Evolutionary conservation across 768 basidiomycete genomes (phyloP), one percentile per base, ranked within the genome.

Genomic region (Leccinum pellstonianum): DNA sequence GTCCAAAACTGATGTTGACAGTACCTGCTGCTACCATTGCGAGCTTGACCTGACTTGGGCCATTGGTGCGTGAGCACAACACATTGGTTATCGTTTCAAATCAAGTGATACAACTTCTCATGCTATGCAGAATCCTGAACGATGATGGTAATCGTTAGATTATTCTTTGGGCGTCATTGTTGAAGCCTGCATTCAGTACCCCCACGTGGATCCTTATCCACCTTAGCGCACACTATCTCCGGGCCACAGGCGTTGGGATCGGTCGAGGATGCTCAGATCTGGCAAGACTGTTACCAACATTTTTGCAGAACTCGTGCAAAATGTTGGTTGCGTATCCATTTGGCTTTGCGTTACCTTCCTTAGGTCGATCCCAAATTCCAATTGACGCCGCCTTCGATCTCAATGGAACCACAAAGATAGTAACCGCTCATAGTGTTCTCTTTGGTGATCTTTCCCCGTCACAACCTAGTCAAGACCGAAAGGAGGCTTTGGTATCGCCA

Each of bases 161-260:
- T 88, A 87, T 65, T 72, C 83, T 17, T 75, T 87, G 15, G 83
- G 81, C 0, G 70, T 83, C 48, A 70, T 84, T n/a, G 59, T 88
- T 0, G 77, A 87, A 41, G 80, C 86, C n/a, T 84, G 81, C 59
- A 76, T 84, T 8, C 74, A 77, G 53, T 70, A 81, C 57, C 86
- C 86, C 86, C 86, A 86, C 67, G 71, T 65, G 17, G 86, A 88
- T 62, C 82, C 83, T 17, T 33, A 74, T 88, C 48, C 82, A 87
- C 67, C 70, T 86, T 51, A 84, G 81, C 15, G 83, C 83, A 3
- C 83, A 88, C 64, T 90, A 79, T 66, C 74, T 87, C 41, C 76
- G 77, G 23, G 71, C 82, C 2, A 77, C 83, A 0, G 69, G 71
- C 7, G 59, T 75, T 4, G 75, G 27, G 27, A 29, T 29, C 27